Conservation (phyloP, 352 stramenopile genomes). For the Globisporangium takayamanum region DNA sequence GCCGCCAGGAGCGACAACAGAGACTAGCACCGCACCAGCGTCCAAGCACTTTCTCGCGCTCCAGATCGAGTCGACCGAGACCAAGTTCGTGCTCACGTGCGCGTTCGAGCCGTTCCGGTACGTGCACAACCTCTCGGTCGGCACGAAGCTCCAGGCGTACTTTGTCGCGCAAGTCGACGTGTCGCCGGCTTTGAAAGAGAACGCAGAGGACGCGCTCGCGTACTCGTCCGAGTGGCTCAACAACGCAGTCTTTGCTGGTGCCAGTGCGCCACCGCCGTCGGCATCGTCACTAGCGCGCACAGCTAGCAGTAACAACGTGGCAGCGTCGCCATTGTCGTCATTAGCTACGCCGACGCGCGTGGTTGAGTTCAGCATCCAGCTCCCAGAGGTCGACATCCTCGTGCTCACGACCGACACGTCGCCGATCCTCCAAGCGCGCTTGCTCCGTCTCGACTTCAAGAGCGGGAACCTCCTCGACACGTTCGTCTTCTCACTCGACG, state of each 20-base stretch:
- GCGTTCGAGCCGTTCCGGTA: constrained; percentile 57
- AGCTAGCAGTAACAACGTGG: not conserved
- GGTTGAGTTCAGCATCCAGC: constrained; percentile 43
- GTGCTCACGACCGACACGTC: constrained; percentile 56
- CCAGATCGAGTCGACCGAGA: constrained; percentile 49
- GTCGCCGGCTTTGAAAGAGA: constrained; percentile 36
- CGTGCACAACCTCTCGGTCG: constrained; percentile 63
- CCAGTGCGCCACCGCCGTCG: not conserved
- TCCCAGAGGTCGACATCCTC: constrained; percentile 64
- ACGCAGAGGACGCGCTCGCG: constrained; percentile 43
- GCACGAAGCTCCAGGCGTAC: constrained; percentile 57
- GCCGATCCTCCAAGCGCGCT: constrained; percentile 52
- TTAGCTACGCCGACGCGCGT: constrained; percentile 6
- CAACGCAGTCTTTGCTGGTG: constrained; percentile 34
- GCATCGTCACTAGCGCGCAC: not conserved
- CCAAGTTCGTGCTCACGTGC: constrained; percentile 49
- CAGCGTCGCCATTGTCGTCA: not conserved
- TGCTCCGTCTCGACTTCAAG: constrained; percentile 46
- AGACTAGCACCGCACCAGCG: not conserved
- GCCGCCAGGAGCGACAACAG: not conserved
- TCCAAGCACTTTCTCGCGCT: constrained; percentile 39
- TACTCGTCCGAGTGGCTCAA: constrained; percentile 49
- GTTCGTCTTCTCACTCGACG: constrained; percentile 51
- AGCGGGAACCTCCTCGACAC: constrained; percentile 41
- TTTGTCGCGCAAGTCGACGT: constrained; percentile 51